Evolutionary conservation across 495 filamentous ascomycete genomes (phyloP), one percentile per base, ranked within the genome.

Genomic region (Penicillium soppii): DNA sequence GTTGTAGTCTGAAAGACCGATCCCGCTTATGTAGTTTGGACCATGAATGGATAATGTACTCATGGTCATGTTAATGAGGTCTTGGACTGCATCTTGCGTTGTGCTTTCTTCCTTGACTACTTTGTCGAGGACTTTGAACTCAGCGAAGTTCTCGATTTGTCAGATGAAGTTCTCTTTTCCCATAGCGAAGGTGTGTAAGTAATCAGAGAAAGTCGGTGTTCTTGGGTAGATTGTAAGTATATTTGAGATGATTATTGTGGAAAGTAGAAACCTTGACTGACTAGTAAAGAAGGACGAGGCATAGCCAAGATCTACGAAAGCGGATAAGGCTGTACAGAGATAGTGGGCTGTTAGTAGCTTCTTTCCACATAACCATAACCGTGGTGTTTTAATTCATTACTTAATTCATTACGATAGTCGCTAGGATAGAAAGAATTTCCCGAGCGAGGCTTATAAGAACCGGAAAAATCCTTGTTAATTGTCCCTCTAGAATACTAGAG

Each of bases 1-100:
- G 39, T 52, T 52, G 29, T 52, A 52, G 40, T 52, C 49, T 29
- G 29, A 16, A 7, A 52, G 40, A 20, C 49, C 49, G 30, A 44
- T 22, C 16, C 49, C 40, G 10, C 9, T 13, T 17, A 19, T 27
- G 6, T 27, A 12, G 30, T 16, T 37, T 43, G 29, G 49, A 44
- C 49, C 39, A 29, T 52, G 39, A 21, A 26, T 23, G 5, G 30
- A 41, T 1, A 43, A 13, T 15, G 39, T 29, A 10, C 4, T 30
- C 27, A 52, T 52, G 17, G 49, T 52, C 39, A 44, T 52, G 21
- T 43, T 37, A 8, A 35, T 37, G 17, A 52, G 7, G 12, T 29
- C 12, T 32, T 52, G 39, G 25, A 45, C 37, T 25, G 39, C 39
- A 44, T 44, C 40, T 23, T 45, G 16, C 1, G 22, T 20, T 15